Evolutionary conservation across 2,329 filamentous ascomycete species (phyloP).

Genomic region (Aspergillus fructus): DNA sequence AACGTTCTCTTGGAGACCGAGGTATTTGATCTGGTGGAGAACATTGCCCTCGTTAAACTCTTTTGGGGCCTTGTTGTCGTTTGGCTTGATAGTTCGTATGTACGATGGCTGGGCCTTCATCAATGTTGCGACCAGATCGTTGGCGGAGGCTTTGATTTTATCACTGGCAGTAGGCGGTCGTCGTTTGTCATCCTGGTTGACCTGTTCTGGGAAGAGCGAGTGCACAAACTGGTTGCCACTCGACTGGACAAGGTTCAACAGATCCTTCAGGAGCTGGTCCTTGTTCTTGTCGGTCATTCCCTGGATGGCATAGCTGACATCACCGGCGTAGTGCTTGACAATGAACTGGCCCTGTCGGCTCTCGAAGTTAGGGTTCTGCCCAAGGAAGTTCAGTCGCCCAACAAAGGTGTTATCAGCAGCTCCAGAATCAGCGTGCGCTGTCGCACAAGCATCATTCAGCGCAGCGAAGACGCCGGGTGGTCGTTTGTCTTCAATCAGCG

Average conservation of each 20-base stretch:
- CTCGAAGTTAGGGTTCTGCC: slow-evolving; percentile 82
- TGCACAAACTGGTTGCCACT: slow-evolving; percentile 87
- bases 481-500: slow-evolving; percentile 87
- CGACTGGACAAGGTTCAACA: slow-evolving; percentile 80
- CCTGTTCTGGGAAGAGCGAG: slow-evolving; percentile 83
- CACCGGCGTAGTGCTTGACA: slow-evolving; percentile 97
- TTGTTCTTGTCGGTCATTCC: slow-evolving; percentile 99
- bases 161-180: slow-evolving; percentile 93
- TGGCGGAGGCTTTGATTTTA: slow-evolving; percentile 92
- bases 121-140: slow-evolving; percentile 87
- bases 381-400: slow-evolving; percentile 85
- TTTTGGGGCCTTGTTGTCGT: slow-evolving; percentile 94
- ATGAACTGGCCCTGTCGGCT: slow-evolving; percentile 94
- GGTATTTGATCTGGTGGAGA: slow-evolving; percentile 96
- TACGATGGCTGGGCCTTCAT: slow-evolving; percentile 98
- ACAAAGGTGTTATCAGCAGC: slow-evolving; percentile 96
- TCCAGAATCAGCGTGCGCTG: slow-evolving; percentile 91
- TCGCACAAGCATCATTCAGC: slow-evolving; percentile 96
- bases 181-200: slow-evolving; percentile 93
- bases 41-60: slow-evolving; percentile 94
- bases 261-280: slow-evolving; percentile 90
- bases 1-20: slow-evolving; percentile 98
- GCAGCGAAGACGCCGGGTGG: slow-evolving; percentile 93
- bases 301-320: slow-evolving; percentile 90
- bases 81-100: slow-evolving; percentile 98